Evolutionary conservation across 805 yeast species (phyloP).

Genomic region (Yamadazyma philogaea): DNA sequence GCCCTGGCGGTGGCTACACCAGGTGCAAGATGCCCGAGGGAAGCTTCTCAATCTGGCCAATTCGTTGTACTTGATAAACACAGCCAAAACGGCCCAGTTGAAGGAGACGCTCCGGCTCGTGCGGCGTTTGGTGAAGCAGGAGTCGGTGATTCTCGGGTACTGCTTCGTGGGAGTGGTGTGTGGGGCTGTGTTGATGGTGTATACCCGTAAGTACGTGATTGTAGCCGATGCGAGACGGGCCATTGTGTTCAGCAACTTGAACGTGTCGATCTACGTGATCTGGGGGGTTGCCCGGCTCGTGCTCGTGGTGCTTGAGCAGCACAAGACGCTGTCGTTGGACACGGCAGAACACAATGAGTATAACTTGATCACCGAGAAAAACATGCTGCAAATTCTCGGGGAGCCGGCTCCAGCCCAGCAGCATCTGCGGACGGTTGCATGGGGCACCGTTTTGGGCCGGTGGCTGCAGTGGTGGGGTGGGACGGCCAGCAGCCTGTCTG

Average conservation of each 20-base stretch:
- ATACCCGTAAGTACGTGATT: slow-evolving; percentile 24
- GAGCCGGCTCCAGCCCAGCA: background rate
- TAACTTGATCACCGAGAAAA: slow-evolving; percentile 14
- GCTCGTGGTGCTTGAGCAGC: slow-evolving; percentile 12
- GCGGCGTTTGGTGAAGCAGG: slow-evolving; percentile 7
- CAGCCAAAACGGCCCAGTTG: background rate
- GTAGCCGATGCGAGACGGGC: slow-evolving; percentile 24
- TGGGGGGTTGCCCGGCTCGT: slow-evolving; percentile 30
- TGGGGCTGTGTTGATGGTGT: slow-evolving; percentile 26
- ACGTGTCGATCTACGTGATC: slow-evolving; percentile 27
- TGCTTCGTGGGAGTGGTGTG: slow-evolving; percentile 27
- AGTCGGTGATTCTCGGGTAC: slow-evolving; percentile 18
- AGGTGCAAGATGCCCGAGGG: slow-evolving; percentile 18
- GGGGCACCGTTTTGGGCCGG: too few species aligned
- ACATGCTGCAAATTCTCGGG: slow-evolving; percentile 8
- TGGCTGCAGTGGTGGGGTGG: background rate
- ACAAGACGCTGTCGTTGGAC: slow-evolving; percentile 2
- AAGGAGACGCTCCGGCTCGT: slow-evolving; percentile 1
- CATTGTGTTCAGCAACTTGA: slow-evolving; percentile 34
- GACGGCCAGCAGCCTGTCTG: background rate
- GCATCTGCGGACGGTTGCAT: too few species aligned
- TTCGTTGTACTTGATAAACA: slow-evolving; percentile 11
- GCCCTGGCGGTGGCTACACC: slow-evolving; percentile 42
- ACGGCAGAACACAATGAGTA: slow-evolving; percentile 11
- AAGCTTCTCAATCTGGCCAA: slow-evolving; percentile 17